A percentile compares a stretch with the other conserved stretches of the same genome.
Evolutionary conservation across 2,329 filamentous ascomycete genomes (phyloP).

Genomic region (Calonectria fujianensis): DNA sequence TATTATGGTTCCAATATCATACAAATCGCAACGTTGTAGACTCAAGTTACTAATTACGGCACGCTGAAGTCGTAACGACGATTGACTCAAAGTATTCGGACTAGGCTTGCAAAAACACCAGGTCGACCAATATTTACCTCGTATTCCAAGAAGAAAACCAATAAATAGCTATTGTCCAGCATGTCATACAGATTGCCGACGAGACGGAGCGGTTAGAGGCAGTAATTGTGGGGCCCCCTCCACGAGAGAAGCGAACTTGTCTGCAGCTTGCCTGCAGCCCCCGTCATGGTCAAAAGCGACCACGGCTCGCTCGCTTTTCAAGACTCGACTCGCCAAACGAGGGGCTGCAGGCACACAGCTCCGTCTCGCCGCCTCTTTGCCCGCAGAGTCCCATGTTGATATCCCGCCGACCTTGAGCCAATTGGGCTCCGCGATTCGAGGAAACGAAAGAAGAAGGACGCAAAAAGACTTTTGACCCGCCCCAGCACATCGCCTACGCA

Average conservation of each 20-base stretch:
- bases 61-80: no score
- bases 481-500: background rate
- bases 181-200: background rate
- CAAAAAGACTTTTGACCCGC: background rate
- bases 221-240: background rate
- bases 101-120: no score
- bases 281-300: background rate
- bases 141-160: background rate
- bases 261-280: background rate
- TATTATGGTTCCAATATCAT: no score
- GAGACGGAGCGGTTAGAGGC: background rate
- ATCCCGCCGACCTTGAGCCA: conserved; percentile 7
- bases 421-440: conserved; percentile 8
- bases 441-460: background rate
- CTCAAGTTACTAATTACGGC: no score
- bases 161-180: background rate
- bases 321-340: background rate
- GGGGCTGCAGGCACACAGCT: background rate
- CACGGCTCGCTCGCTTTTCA: background rate
- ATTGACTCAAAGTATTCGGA: no score
- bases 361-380: background rate
- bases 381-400: conserved; percentile 10
- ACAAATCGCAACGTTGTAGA: no score
- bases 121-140: no score
- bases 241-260: background rate